Conservation (phyloP, 352 stramenopile genomes). For the Phytophthora megakarya region DNA sequence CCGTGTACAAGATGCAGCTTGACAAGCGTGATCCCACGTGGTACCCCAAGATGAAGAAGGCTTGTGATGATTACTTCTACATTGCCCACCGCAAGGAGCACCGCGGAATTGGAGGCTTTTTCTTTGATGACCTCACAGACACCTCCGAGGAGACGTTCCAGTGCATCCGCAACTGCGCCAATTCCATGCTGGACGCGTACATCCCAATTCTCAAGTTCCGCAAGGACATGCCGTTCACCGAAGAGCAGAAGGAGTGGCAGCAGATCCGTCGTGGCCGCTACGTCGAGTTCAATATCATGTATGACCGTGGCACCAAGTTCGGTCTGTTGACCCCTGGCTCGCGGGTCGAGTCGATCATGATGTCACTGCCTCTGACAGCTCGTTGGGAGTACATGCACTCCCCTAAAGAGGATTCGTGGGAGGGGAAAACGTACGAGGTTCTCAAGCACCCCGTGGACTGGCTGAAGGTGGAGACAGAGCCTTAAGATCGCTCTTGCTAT, state of each 20-base stretch:
- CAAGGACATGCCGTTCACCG: conserved; percentile 95
- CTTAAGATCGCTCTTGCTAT: conserved; percentile 14
- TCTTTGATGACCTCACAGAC: conserved; percentile 97
- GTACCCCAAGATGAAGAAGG: conserved; percentile 96
- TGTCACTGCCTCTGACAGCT: conserved; percentile 96
- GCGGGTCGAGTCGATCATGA: conserved; percentile 97
- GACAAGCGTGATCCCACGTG: conserved; percentile 92
- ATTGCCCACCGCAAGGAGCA: conserved; percentile 95
- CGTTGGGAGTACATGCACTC: conserved; percentile 94
- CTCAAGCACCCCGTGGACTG: conserved; percentile 94
- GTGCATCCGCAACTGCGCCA: conserved; percentile 68
- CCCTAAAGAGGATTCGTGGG: conserved; percentile 83
- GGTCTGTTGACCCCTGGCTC: conserved; percentile 94
- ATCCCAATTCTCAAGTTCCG: conserved; percentile 94
- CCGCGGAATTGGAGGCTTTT: conserved; percentile 96
- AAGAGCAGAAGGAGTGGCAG: conserved; percentile 97
- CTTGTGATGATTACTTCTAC: conserved; percentile 97
- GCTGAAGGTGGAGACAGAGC: conserved; percentile 68
- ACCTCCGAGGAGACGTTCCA: conserved; percentile 84
- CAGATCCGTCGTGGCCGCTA: conserved; percentile 95
- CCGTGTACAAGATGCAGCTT: conserved; percentile 91
- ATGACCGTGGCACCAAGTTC: conserved; percentile 98
- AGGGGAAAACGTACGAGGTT: conserved; percentile 91
- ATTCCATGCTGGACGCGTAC: conserved; percentile 90
- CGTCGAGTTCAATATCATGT: conserved; percentile 99